Conservation (phyloP, 257 asterid genomes). For the Solanum lignicaule region DNA sequence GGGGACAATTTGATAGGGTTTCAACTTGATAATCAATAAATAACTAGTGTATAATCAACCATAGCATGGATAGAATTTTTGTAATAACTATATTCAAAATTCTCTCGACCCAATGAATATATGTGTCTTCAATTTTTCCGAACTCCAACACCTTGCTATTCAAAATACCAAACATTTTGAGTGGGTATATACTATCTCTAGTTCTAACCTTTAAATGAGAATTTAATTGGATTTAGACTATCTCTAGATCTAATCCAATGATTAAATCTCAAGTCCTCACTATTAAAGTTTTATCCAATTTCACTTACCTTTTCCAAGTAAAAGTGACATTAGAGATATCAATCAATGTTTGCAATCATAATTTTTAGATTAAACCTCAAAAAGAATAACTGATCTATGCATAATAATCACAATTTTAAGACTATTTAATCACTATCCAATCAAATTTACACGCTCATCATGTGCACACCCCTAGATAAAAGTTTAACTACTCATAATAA, state of each 20-base stretch:
- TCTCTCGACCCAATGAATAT: too few species aligned
- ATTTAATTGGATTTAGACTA: not conserved
- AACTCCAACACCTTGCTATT: not conserved
- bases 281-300: not conserved
- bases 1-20: too few species aligned
- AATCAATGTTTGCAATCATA: not conserved
- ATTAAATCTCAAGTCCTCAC: not conserved
- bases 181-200: not conserved
- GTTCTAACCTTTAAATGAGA: not conserved
- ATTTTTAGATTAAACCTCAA: too few species aligned
- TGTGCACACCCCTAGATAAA: not conserved
- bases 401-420: too few species aligned
- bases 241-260: not conserved
- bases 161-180: not conserved
- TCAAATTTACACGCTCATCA: not conserved
- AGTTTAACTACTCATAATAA: not conserved
- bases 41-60: too few species aligned
- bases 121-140: too few species aligned
- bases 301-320: not conserved
- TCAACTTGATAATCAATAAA: too few species aligned
- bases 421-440: too few species aligned
- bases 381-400: not conserved
- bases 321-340: not conserved
- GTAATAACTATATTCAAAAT: too few species aligned
- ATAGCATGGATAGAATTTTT: too few species aligned